Conservation (phyloP, 768 basidiomycete genomes). For the Pleurotus cornucopiae region DNA sequence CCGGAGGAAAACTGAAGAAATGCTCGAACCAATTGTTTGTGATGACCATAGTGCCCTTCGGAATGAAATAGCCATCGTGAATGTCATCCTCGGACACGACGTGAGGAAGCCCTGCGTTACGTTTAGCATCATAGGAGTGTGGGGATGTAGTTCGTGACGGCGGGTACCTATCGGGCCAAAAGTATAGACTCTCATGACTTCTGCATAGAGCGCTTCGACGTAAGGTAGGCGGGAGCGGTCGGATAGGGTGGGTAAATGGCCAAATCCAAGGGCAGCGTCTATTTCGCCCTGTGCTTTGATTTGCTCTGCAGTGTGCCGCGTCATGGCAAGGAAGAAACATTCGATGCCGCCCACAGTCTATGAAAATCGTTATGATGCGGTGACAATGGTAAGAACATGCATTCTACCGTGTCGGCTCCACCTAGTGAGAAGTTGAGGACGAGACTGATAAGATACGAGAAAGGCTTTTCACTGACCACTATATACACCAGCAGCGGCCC, state of each 20-base stretch:
- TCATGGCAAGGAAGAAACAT: constrained; percentile 6
- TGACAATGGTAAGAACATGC: not conserved
- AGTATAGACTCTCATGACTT: constrained; percentile 7
- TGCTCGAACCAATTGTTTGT: not conserved
- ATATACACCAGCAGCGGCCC: not conserved
- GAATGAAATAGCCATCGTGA: constrained; percentile 25
- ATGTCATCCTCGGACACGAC: constrained; percentile 20
- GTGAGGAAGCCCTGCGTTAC: not conserved
- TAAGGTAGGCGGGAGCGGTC: constrained; percentile 11
- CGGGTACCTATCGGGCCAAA: constrained; percentile 7
- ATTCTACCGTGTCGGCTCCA: constrained; percentile 8
- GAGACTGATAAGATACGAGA: not conserved
- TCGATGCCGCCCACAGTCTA: constrained; percentile 7
- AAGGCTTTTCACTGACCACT: not conserved
- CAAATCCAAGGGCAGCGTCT: constrained; percentile 12
- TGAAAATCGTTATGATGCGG: not conserved
- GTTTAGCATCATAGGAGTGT: not conserved
- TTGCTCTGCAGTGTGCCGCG: constrained; percentile 8
- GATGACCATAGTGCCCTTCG: constrained; percentile 9
- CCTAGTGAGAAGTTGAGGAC: not conserved
- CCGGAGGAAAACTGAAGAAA: not conserved
- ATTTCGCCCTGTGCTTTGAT: constrained; percentile 17
- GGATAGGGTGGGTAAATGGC: not conserved
- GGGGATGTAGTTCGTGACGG: not conserved
- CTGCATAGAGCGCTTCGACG: constrained; percentile 8